phyloP scores from a whole-genome alignment of 2,329 filamentous ascomycete species.

The Celoporthe dispersa region DNA sequence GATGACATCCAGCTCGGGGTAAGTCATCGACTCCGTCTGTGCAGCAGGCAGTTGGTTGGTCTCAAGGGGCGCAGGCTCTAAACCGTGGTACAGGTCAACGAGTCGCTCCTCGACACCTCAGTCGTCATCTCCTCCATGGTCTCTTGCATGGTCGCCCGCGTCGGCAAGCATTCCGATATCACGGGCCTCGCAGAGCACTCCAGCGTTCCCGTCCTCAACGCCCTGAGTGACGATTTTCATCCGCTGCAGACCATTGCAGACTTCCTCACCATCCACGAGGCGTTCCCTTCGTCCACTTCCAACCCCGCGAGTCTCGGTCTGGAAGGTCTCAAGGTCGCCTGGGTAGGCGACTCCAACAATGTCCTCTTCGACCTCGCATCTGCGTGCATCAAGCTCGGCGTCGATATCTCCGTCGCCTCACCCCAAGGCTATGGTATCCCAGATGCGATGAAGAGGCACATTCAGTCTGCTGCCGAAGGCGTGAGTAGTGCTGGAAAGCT shows the following conservation, averaged over 20 bases:
- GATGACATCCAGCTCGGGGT: constrained; percentile 90
- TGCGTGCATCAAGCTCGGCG: constrained; percentile 82
- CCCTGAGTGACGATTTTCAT: constrained; percentile 87
- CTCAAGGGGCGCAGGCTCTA: not conserved
- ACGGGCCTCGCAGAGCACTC: constrained; percentile 72
- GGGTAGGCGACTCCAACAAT: constrained; percentile 97
- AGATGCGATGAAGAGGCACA: constrained; percentile 71
- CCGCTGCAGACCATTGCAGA: constrained; percentile 94
- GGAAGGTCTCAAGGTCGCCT: constrained; percentile 86
- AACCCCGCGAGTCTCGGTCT: constrained; percentile 62
- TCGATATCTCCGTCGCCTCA: constrained; percentile 85
- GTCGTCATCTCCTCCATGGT: constrained; percentile 94
- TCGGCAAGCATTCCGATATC: constrained; percentile 77
- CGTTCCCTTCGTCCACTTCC: constrained; percentile 58
- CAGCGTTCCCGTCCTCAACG: constrained; percentile 82
- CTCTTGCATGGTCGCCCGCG: constrained; percentile 79
- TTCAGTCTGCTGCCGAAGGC: constrained; percentile 64
- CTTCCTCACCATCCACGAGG: constrained; percentile 86
- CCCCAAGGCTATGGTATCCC: constrained; percentile 86
- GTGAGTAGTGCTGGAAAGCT: constrained; percentile 67
- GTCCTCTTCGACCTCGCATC: constrained; percentile 94
- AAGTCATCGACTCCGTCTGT: constrained; percentile 49
- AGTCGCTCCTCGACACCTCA: constrained; percentile 91
- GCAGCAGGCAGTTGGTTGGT: constrained; percentile 35
- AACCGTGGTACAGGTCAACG: constrained; percentile 68